Evolutionary conservation across 2,329 filamentous ascomycete genomes (phyloP).

Genomic region (Thermoascus crustaceus): DNA sequence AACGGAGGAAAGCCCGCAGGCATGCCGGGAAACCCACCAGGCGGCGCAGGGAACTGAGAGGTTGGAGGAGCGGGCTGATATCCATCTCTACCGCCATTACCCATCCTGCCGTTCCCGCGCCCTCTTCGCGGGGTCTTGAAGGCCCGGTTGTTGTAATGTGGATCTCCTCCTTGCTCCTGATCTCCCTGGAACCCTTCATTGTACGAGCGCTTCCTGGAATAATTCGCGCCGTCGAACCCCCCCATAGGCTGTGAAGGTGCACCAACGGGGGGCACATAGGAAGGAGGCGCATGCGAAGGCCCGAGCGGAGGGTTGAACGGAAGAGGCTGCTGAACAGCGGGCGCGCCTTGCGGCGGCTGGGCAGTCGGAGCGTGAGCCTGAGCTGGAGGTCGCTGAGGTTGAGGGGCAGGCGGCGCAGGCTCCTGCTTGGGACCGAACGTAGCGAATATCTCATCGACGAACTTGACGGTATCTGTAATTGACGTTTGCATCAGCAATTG

Average conservation of each 20-base stretch:
- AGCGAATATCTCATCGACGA: slow-evolving; percentile 50
- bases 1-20: slow-evolving; percentile 43
- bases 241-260: slow-evolving; percentile 13
- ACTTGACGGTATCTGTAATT: slow-evolving; percentile 40
- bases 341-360: slow-evolving; percentile 9
- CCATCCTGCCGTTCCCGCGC: slow-evolving; percentile 36
- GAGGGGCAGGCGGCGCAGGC: slow-evolving; percentile 16
- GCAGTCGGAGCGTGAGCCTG: slow-evolving; percentile 7
- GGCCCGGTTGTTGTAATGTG: slow-evolving; percentile 38
- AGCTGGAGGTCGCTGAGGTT: slow-evolving; percentile 13
- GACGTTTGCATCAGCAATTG: not conserved
- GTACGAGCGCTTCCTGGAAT: slow-evolving; percentile 45
- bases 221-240: slow-evolving; percentile 16
- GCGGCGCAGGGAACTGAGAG: slow-evolving; percentile 20
- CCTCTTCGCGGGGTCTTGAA: slow-evolving; percentile 39
- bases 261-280: slow-evolving; percentile 14
- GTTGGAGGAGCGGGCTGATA: slow-evolving; percentile 14
- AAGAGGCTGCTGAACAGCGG: slow-evolving; percentile 13
- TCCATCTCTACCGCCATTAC: slow-evolving; percentile 16
- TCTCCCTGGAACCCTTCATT: slow-evolving; percentile 43
- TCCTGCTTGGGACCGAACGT: slow-evolving; percentile 41
- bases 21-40: slow-evolving; percentile 30
- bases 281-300: slow-evolving; percentile 12
- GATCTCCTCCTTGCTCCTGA: slow-evolving; percentile 34
- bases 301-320: slow-evolving; percentile 17